A percentile compares a stretch with the other conserved stretches of the same genome.
Evolutionary conservation across 371 early-diverging fungal genomes (phyloP).

Genomic region (Rhizopus microsporus): DNA sequence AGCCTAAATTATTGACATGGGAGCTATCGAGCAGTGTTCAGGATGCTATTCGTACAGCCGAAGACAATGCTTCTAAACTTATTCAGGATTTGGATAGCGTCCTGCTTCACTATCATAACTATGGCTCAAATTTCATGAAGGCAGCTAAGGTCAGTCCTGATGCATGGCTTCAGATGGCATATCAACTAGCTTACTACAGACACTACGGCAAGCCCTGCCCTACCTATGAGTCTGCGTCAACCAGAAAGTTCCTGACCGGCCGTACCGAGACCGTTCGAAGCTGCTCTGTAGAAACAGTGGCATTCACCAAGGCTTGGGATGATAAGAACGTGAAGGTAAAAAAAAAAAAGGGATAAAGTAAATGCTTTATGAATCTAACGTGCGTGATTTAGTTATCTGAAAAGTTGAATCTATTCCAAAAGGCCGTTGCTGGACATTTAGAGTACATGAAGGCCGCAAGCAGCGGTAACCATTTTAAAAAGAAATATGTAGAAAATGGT

Average conservation of each 20-base stretch:
- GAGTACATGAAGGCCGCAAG: slow-evolving; percentile 67
- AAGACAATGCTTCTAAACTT: slow-evolving; percentile 58
- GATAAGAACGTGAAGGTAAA: slow-evolving; percentile 48
- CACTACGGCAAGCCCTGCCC: slow-evolving; percentile 67
- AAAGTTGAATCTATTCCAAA: slow-evolving; percentile 57
- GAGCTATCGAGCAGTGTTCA: slow-evolving; percentile 47
- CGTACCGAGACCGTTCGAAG: slow-evolving; percentile 87
- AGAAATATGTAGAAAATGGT: slow-evolving; percentile 52
- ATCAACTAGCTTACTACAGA: slow-evolving; percentile 83
- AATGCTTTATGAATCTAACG: not conserved
- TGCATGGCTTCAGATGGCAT: slow-evolving; percentile 86
- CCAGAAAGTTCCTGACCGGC: slow-evolving; percentile 79
- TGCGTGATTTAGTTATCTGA: slow-evolving; percentile 43
- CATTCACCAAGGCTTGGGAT: slow-evolving; percentile 72
- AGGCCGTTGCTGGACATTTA: slow-evolving; percentile 70
- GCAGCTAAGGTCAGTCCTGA: slow-evolving; percentile 74
- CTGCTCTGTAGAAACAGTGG: slow-evolving; percentile 62
- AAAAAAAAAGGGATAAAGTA: not conserved
- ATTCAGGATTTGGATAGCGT: slow-evolving; percentile 74
- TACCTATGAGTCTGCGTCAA: slow-evolving; percentile 87
- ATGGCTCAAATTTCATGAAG: slow-evolving; percentile 86
- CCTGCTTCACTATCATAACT: slow-evolving; percentile 68
- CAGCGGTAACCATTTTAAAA: slow-evolving; percentile 47
- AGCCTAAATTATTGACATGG: slow-evolving; percentile 69
- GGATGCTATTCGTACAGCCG: slow-evolving; percentile 59